These are phyloP conservation scores for Atalantia buxifolia DNA, from an alignment of 345 rosid species.

Conservation along the genomic window DNA sequence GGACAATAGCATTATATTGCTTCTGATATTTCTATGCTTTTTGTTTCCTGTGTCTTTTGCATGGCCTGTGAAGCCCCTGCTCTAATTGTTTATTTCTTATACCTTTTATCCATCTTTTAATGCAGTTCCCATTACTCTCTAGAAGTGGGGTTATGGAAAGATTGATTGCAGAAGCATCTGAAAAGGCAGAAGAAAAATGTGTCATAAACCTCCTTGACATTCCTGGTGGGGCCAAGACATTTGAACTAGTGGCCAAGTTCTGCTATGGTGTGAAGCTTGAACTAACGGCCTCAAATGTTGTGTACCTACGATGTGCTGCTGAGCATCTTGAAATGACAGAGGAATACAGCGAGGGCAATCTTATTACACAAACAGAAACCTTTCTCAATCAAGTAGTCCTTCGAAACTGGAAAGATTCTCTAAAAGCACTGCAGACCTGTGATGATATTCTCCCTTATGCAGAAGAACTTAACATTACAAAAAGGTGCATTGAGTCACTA, in stretches of 20 bases:
- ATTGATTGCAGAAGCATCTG: constrained; percentile 73
- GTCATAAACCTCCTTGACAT: constrained; percentile 49
- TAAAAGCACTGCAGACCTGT: constrained; percentile 80
- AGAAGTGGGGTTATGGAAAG: constrained; percentile 94
- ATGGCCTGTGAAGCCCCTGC: not conserved
- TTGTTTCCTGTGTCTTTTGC: not conserved
- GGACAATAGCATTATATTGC: not conserved
- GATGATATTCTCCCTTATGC: constrained; percentile 64
- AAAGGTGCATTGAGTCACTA: constrained; percentile 75
- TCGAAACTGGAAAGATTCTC: constrained; percentile 86
- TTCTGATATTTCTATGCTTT: not conserved
- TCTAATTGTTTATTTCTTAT: constrained; percentile 12
- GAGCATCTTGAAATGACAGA: constrained; percentile 91
- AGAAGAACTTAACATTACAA: constrained; percentile 66
- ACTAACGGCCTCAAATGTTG: constrained; percentile 85
- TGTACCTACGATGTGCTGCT: constrained; percentile 78
- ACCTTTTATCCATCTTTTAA: not conserved
- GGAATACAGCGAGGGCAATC: constrained; percentile 93
- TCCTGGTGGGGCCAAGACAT: constrained; percentile 91
- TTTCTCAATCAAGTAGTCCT: constrained; percentile 87
- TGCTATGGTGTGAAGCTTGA: constrained; percentile 99
- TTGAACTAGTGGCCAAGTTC: constrained; percentile 93
- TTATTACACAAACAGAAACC: constrained; percentile 67
- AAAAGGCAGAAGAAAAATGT: constrained; percentile 71
- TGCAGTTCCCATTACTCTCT: constrained; percentile 95